Conservation (phyloP, 345 rosid species). For the Heritiera fomes region DNA sequence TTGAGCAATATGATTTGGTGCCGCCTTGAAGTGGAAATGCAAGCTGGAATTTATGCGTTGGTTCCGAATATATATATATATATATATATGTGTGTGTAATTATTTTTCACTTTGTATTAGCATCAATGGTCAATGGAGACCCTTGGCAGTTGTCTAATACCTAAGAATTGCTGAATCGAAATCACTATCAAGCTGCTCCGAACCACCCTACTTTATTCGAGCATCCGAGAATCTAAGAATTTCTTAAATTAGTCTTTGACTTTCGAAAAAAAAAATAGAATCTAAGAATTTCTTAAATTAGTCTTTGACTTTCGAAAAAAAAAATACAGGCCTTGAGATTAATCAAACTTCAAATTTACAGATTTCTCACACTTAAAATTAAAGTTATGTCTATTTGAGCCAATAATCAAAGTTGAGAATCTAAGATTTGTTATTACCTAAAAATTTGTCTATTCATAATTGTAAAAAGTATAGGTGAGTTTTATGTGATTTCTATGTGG, state of each 20-base stretch:
- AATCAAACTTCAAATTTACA: too few relatives aligned
- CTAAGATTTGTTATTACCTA: neutral
- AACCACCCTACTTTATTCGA: neutral
- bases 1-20: neutral
- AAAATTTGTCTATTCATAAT: neutral
- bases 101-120: neutral
- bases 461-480: neutral
- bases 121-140: neutral
- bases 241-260: too few relatives aligned
- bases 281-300: neutral
- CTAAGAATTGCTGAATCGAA: neutral
- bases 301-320: too few relatives aligned
- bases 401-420: too few relatives aligned
- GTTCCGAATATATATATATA: neutral
- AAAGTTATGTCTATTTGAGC: too few relatives aligned
- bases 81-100: too few relatives aligned
- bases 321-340: too few relatives aligned
- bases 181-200: neutral
- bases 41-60: neutral
- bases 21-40: neutral
- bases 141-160: neutral
- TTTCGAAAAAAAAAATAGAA: neutral
- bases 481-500: neutral
- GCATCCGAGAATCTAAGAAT: neutral
- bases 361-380: too few relatives aligned